Percentiles rank a stretch among this genome's conserved stretches.
Evolutionary conservation across 305 asterid genomes (phyloP).

Genomic region (Euphrasia arctica): DNA sequence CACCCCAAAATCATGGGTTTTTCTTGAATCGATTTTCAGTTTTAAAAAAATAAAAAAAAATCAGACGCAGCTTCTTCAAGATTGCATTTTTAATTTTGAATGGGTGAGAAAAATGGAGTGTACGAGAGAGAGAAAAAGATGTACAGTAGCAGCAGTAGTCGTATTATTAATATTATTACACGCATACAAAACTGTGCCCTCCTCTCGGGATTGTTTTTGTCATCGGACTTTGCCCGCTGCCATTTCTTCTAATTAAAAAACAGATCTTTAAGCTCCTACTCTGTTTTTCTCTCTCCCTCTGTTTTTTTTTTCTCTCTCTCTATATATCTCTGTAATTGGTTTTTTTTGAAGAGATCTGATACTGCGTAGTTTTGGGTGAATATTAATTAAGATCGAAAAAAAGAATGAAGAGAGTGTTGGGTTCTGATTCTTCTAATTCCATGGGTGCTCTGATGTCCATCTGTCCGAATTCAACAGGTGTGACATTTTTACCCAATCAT

Average conservation of each 20-base stretch:
- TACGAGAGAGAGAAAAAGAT: slow-evolving; percentile 42
- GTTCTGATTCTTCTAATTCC: slow-evolving; percentile 45
- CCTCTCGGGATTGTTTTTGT: slow-evolving; percentile 50
- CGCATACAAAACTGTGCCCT: slow-evolving; percentile 67
- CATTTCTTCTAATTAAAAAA: slow-evolving; percentile 22
- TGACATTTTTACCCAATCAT: slow-evolving; percentile 5
- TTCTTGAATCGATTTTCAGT: slow-evolving; percentile 43
- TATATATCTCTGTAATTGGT: no score
- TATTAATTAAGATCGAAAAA: background rate
- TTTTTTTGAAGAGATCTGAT: slow-evolving; percentile 1
- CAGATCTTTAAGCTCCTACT: background rate
- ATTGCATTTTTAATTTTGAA: slow-evolving; percentile 25
- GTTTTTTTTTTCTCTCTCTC: background rate
- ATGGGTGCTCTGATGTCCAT: slow-evolving; percentile 78
- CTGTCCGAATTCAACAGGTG: slow-evolving; percentile 89
- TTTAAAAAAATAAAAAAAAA: slow-evolving; percentile 39
- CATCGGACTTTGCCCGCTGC: slow-evolving; percentile 35
- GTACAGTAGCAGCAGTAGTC: slow-evolving; percentile 14
- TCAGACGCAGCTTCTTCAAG: no score
- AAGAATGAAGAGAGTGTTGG: slow-evolving; percentile 73
- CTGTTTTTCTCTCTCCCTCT: slow-evolving; percentile 4
- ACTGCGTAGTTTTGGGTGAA: slow-evolving; percentile 21
- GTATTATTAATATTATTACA: slow-evolving; percentile 27
- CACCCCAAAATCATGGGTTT: slow-evolving; percentile 7
- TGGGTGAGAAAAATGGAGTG: slow-evolving; percentile 57